Percentiles rank a stretch among this genome's conserved stretches.
Conservation (phyloP, 768 basidiomycete genomes). For the Sporobolomyces phaffii region DNA sequence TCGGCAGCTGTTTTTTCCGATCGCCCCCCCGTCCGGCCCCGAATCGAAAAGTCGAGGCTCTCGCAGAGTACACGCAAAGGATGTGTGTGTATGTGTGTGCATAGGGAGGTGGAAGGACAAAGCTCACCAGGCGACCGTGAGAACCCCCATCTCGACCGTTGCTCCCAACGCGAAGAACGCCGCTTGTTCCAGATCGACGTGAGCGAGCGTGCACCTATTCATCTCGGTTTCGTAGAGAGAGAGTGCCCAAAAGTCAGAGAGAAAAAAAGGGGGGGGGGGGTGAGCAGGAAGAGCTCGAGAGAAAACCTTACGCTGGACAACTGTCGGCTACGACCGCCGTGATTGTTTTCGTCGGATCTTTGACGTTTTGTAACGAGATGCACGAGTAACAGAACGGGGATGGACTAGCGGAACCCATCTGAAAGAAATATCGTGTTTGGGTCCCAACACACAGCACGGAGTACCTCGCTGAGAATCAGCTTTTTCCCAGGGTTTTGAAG, state of each 20-base stretch:
- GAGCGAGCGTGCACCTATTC: conserved; percentile 9
- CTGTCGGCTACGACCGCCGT: conserved; percentile 24
- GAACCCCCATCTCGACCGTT: background rate
- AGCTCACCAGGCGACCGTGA: conserved; percentile 17
- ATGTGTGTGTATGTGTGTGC: no score
- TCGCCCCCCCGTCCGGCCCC: background rate
- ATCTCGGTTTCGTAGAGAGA: background rate
- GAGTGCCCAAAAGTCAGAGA: background rate
- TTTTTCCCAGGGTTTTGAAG: no score
- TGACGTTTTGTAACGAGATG: conserved; percentile 4
- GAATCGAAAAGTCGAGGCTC: background rate
- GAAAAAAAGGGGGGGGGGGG: no score
- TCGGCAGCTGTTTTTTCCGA: background rate
- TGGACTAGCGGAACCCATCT: conserved; percentile 29
- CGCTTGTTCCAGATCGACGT: conserved; percentile 24
- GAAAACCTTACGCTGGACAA: conserved; percentile 17
- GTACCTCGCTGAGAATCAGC: no score
- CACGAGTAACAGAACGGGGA: conserved; percentile 15
- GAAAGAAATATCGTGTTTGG: no score
- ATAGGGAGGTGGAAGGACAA: background rate
- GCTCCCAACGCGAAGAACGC: conserved; percentile 14
- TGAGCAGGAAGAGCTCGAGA: no score
- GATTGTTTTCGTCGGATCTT: conserved; percentile 7
- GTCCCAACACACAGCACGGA: no score
- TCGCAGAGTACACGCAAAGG: no score